Base-by-base conservation (phyloP, 257 asterid genomes). In the Salvia miltiorrhiza region DNA sequence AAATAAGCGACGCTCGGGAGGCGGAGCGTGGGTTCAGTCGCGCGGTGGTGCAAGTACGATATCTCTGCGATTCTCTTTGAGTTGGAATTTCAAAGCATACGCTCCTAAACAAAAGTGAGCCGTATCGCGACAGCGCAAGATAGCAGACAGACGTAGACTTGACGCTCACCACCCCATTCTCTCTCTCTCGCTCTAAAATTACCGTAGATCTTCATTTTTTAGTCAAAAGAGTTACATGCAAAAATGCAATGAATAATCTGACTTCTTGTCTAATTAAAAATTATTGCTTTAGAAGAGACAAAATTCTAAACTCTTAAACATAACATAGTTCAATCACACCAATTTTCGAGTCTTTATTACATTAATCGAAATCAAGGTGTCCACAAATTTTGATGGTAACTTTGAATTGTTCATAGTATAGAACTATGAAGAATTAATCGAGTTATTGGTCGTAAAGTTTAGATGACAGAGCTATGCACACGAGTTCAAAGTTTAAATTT, bases 61-160 rank as follows among this genome's bases (percentile, higher is more conserved):
- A 0, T 12, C 0, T 5, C 10, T 5, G 49, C 1, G 10, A 5
- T 33, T 21, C 56, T 2, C 32, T 9, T 17, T 14, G 24, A 5
- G 28, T 24, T 48, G 14, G n/a, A 17, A 57, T 9, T 64, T 64
- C 44, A 39, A 69, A 67, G 12, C 65, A 28, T 21, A 52, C 83
- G 49, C 76, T n/a, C n/a, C n/a, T n/a, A n/a, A n/a, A n/a, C n/a
- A n/a, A n/a, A n/a, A n/a, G n/a, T n/a, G n/a, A n/a, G n/a, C n/a
- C n/a, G n/a, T n/a, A 19, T 76, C 77, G 67, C 60, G 88, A 80
- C 81, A 80, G 73, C 62, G 74, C 70, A 71, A 53, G 59, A 28
- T n/a, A 80, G 81, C 94, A 82, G 81, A 52, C 81, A 57, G 83
- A 85, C 89, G 89, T 81, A 83, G 87, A 81, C 89, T 41, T 63